These are phyloP conservation scores for Trypanosomatidae sp. DNA, from an alignment of 208 protist genomes.

Conservation along the genomic window DNA sequence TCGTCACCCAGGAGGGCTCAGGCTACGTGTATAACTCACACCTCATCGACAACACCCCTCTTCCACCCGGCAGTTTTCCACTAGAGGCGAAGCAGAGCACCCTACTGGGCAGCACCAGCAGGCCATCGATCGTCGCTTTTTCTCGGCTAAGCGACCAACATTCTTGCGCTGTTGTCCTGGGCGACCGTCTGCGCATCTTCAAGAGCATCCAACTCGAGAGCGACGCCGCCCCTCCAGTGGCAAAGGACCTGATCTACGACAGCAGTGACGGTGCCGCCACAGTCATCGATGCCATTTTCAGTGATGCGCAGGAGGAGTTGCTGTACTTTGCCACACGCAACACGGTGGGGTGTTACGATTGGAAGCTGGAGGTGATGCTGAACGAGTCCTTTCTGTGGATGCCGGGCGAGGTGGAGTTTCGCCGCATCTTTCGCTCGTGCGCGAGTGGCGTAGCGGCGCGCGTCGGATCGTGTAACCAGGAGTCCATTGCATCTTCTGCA, in stretches of 20 bases:
- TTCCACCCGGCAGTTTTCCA: conserved; percentile 31
- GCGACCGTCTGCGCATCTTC: conserved; percentile 67
- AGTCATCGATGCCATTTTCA: conserved; percentile 82
- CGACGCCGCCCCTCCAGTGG: conserved; percentile 17
- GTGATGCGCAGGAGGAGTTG: conserved; percentile 69
- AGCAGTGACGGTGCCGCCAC: conserved; percentile 55
- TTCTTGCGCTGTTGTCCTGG: conserved; percentile 57
- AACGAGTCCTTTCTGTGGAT: conserved; percentile 78
- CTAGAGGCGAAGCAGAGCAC: conserved; percentile 23
- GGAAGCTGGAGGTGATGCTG: conserved; percentile 64
- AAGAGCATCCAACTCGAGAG: conserved; percentile 30
- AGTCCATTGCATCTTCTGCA: background rate
- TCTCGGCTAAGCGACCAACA: conserved; percentile 44
- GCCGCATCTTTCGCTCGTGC: conserved; percentile 69
- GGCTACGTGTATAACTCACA: conserved; percentile 75
- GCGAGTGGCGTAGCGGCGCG: conserved; percentile 11
- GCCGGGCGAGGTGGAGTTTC: conserved; percentile 65
- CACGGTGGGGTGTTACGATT: conserved; percentile 80
- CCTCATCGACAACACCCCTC: conserved; percentile 39
- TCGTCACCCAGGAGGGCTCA: conserved; percentile 43
- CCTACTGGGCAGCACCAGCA: conserved; percentile 7
- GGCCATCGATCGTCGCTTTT: conserved; percentile 26
- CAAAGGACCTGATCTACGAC: conserved; percentile 73
- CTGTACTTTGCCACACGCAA: conserved; percentile 73
- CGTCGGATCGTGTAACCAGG: background rate